Evolutionary conservation across 495 filamentous ascomycete genomes (phyloP), one percentile per base, ranked within the genome.

Genomic region (Aspergillus wentii): DNA sequence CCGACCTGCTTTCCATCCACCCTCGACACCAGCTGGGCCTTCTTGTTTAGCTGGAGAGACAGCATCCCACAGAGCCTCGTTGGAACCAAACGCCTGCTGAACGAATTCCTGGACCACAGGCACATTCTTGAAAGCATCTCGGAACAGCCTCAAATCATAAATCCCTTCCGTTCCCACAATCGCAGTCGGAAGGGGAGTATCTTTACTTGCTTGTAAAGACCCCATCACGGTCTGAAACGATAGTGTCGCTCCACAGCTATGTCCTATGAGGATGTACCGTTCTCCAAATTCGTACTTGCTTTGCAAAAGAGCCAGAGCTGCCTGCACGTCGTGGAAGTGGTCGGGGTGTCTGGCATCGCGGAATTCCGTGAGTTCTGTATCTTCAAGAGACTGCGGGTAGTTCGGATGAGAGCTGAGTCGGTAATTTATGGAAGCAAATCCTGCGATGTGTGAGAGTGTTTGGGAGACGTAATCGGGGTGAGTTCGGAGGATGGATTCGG

Each of bases 361-460:
- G 36, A 51, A 65, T 33, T 66, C 56, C 5, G 46, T 44, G 9
- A 62, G 44, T n/a, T 56, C 34, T 0, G 65, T 71, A 10, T 25
- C 51, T 8, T 17, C 43, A 31, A 62, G 61, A 49, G 75, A 62
- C 44, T 75, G 70, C 1, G 81, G 71, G 54, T 79, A 68, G 7
- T 53, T 39, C 0, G 85, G 82, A 56, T 92, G 76, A 1, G 85
- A 72, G 17, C 82, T 88, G 17, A 94, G 75, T 14, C 88, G 79
- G 69, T 95, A 94, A 46, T 85, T 80, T 39, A 94, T 63, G 3
- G 82, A 85, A 22, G 81, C 83, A 46, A 88, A 69, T 30, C 74
- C 85, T 3, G 72, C 68, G 31, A 91, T 71, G 17, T 62, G 41
- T 14, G 41, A 40, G 18, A 31, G 33, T 17, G 46, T 14, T 33